Evolutionary conservation across 2,329 filamentous ascomycete genomes (phyloP).

Genomic region (Fusarium sp.): DNA sequence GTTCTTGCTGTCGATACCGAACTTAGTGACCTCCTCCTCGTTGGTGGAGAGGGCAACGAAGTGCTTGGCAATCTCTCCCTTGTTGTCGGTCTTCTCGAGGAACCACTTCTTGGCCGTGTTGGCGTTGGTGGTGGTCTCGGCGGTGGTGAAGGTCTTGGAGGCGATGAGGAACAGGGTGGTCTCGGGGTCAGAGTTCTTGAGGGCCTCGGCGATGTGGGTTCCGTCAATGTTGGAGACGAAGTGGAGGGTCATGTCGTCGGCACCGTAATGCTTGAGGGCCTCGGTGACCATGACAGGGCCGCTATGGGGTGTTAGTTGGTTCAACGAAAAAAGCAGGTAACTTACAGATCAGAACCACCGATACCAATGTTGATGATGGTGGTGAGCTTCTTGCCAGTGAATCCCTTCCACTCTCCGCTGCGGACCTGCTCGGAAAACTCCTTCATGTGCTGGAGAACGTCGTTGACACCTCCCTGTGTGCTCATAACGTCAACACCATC

Average conservation of each 20-base stretch:
- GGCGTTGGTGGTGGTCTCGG: conserved; percentile 96
- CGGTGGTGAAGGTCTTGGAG: conserved; percentile 99
- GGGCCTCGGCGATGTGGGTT: conserved; percentile 95
- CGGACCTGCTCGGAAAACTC: conserved; percentile 96
- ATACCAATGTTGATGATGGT: conserved; percentile 98
- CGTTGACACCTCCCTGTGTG: conserved; percentile 87
- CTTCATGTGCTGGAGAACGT: conserved; percentile 96
- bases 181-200: conserved; percentile 90
- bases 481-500: conserved; percentile 94
- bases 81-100: conserved; percentile 79
- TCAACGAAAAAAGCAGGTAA: conserved; percentile 38
- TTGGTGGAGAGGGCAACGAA: conserved; percentile 99
- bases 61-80: conserved; percentile 96
- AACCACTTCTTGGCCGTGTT: conserved; percentile 99
- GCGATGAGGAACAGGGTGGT: conserved; percentile 99
- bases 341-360: conserved; percentile 96
- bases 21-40: conserved; percentile 94
- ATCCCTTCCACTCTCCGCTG: conserved; percentile 96
- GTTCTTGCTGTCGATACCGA: conserved; percentile 98
- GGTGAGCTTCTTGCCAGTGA: conserved; percentile 95
- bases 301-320: conserved; percentile 59
- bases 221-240: conserved; percentile 99
- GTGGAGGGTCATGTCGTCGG: conserved; percentile 87
- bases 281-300: conserved; percentile 99
- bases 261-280: conserved; percentile 93